Evolutionary conservation across 2,329 filamentous ascomycete species (phyloP).

Genomic region (Pezicula carpinea): DNA sequence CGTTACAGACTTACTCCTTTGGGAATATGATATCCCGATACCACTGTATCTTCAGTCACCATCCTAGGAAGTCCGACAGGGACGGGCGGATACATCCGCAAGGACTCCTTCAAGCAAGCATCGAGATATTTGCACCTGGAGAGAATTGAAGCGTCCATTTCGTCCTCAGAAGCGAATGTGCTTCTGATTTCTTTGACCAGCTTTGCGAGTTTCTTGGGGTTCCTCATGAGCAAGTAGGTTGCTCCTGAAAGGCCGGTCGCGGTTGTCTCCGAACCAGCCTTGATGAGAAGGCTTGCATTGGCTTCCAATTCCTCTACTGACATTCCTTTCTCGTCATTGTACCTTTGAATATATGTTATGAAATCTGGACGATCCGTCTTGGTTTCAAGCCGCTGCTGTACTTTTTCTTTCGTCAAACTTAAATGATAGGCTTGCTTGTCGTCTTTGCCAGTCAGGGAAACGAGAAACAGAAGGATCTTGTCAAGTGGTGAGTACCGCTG

Average conservation of each 20-base stretch:
- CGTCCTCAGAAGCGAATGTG: constrained; percentile 28
- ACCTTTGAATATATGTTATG: constrained; percentile 7
- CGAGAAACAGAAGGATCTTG: constrained; percentile 3
- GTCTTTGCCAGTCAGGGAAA: not conserved
- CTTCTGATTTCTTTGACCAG: constrained; percentile 37
- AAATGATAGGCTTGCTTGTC: constrained; percentile 2
- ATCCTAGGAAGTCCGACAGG: constrained; percentile 1
- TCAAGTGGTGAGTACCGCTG: not conserved
- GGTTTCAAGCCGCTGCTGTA: not conserved
- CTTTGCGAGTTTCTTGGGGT: constrained; percentile 31
- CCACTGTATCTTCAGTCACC: not conserved
- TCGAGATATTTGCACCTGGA: constrained; percentile 32
- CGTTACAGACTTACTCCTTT: not conserved
- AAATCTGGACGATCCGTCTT: constrained; percentile 4
- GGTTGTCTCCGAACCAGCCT: constrained; percentile 47
- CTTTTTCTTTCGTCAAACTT: not conserved
- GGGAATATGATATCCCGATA: not conserved
- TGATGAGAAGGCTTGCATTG: constrained; percentile 20
- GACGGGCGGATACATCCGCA: constrained; percentile 4
- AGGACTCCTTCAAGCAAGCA: constrained; percentile 22
- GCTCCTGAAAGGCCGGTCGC: constrained; percentile 38
- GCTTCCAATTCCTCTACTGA: constrained; percentile 1
- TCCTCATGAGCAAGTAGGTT: constrained; percentile 35
- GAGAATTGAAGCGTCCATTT: constrained; percentile 1
- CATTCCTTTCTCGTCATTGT: constrained; percentile 8